A percentile compares a stretch with the other conserved stretches of the same genome.
These are phyloP conservation scores for Cytospora schulzeri DNA, from an alignment of 2,329 filamentous ascomycete species.

Conservation along the genomic window DNA sequence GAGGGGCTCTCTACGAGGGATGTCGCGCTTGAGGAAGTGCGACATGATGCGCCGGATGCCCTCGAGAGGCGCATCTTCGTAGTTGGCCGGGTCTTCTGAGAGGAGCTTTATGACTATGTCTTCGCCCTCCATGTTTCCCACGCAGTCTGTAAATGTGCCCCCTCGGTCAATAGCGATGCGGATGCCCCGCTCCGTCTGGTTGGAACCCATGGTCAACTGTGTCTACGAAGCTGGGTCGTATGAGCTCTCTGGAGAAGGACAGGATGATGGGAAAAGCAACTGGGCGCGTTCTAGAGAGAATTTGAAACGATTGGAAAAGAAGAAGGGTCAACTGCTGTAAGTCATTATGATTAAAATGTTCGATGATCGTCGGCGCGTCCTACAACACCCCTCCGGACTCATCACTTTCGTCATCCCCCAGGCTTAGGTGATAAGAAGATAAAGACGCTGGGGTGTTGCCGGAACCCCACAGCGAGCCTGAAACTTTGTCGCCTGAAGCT, in stretches of 20 bases:
- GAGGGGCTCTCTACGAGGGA: constrained; percentile 76
- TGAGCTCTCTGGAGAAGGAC: background rate
- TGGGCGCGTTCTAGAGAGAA: background rate
- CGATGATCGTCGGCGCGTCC: background rate
- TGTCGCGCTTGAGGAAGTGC: constrained; percentile 72
- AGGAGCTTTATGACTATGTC: constrained; percentile 59
- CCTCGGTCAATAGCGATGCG: constrained; percentile 79
- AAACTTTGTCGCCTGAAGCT: background rate
- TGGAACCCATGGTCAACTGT: constrained; percentile 39
- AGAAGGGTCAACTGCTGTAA: no score
- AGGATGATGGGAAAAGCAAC: background rate
- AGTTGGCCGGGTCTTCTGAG: constrained; percentile 88
- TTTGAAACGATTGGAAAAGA: background rate
- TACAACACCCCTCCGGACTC: background rate
- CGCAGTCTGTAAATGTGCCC: constrained; percentile 91
- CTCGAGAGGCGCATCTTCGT: constrained; percentile 86
- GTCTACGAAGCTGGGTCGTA: background rate
- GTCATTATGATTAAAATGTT: background rate
- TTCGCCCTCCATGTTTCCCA: constrained; percentile 67
- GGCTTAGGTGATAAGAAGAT: background rate
- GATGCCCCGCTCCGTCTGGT: constrained; percentile 56
- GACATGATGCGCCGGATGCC: constrained; percentile 85
- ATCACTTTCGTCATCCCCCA: background rate
- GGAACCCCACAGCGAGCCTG: background rate
- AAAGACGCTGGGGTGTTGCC: background rate